A percentile compares a stretch with the other conserved stretches of the same genome.
These are phyloP conservation scores for Botryotinia narcissicola DNA, from an alignment of 2,329 filamentous ascomycete genomes.

Conservation along the genomic window DNA sequence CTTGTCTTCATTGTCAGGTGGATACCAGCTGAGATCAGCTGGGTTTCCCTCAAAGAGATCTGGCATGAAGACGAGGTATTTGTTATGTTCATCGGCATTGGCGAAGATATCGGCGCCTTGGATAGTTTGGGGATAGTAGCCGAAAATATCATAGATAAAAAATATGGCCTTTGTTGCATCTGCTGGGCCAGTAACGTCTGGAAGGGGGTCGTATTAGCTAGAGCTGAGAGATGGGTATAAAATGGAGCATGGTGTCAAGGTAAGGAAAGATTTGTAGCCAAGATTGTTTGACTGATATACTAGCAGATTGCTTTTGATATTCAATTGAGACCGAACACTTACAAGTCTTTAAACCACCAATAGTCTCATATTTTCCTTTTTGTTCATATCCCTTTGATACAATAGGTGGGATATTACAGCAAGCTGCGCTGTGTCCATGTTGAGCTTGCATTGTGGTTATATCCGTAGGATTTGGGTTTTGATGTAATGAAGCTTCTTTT, in stretches of 20 bases:
- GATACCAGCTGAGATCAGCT: slow-evolving; percentile 50
- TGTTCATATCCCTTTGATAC: slow-evolving; percentile 53
- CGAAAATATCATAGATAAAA: slow-evolving; percentile 62
- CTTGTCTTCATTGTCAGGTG: slow-evolving; percentile 62
- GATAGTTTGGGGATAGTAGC: slow-evolving; percentile 67
- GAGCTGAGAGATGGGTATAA: background rate
- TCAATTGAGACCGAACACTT: slow-evolving; percentile 23
- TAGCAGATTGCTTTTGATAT: background rate
- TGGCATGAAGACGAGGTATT: slow-evolving; percentile 86
- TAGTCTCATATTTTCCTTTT: slow-evolving; percentile 56
- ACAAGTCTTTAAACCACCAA: slow-evolving; percentile 57
- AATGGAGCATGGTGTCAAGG: background rate
- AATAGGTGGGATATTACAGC: slow-evolving; percentile 59
- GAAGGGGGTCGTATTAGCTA: background rate
- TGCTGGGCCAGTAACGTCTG: slow-evolving; percentile 47
- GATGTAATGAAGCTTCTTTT: background rate
- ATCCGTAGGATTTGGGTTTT: background rate
- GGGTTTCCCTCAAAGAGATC: slow-evolving; percentile 77
- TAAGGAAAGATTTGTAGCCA: background rate
- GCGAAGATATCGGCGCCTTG: slow-evolving; percentile 69
- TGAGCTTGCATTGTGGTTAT: slow-evolving; percentile 23
- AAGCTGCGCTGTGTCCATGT: slow-evolving; percentile 53
- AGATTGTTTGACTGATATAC: background rate
- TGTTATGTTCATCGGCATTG: slow-evolving; percentile 50
- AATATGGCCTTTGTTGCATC: slow-evolving; percentile 58